Conservation (phyloP, 2,329 filamentous ascomycete species). For the Aureobasidium zeae region DNA sequence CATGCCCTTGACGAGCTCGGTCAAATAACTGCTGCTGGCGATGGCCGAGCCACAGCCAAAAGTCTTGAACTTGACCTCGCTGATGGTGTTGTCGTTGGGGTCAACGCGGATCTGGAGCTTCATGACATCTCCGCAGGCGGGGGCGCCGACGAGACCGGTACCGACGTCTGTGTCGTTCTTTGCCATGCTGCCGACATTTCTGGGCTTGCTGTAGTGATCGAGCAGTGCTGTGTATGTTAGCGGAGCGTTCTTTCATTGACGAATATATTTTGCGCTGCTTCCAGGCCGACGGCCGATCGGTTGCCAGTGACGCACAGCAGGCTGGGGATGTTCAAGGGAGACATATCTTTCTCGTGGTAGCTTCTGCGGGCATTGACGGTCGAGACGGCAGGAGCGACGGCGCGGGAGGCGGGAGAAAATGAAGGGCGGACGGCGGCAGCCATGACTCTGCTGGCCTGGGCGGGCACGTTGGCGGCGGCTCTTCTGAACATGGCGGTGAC, state of each 20-base stretch:
- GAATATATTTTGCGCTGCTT: conserved; percentile 14
- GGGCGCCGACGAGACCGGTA: conserved; percentile 84
- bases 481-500: conserved; percentile 50
- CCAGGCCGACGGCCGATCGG: conserved; percentile 9
- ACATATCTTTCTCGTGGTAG: conserved; percentile 60
- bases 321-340: not conserved
- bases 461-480: conserved; percentile 45
- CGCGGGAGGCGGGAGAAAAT: conserved; percentile 38
- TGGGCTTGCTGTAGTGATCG: conserved; percentile 72
- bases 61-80: conserved; percentile 96
- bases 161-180: conserved; percentile 78
- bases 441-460: conserved; percentile 42
- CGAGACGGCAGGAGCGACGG: conserved; percentile 34
- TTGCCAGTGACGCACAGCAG: not conserved
- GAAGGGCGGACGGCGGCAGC: conserved; percentile 41
- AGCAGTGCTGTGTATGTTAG: conserved; percentile 46
- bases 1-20: conserved; percentile 92
- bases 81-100: conserved; percentile 76
- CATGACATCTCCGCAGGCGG: conserved; percentile 87
- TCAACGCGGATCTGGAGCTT: conserved; percentile 91
- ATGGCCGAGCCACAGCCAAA: conserved; percentile 94
- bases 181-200: conserved; percentile 69
- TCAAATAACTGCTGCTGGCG: conserved; percentile 87
- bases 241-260: conserved; percentile 19
- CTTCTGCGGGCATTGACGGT: conserved; percentile 35